phyloP scores from a whole-genome alignment of 2,329 filamentous ascomycete species.

The Clonostachys byssicola region DNA sequence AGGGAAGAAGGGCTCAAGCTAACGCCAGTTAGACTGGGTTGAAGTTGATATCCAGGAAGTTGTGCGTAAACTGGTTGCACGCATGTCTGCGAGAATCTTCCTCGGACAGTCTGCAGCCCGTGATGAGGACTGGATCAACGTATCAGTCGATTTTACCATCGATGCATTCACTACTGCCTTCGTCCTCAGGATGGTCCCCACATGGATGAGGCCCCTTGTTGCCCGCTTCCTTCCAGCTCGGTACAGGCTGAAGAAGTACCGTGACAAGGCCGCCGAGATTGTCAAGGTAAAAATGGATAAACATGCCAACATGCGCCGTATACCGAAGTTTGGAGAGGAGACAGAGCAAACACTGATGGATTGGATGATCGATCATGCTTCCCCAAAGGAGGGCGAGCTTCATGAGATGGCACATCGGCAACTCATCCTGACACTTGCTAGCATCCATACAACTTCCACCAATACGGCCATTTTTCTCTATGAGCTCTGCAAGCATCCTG shows the following conservation, averaged over 20 bases:
- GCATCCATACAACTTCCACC: constrained; percentile 3
- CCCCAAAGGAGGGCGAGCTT: neutral
- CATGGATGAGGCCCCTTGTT: constrained; percentile 2
- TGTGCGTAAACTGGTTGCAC: constrained; percentile 10
- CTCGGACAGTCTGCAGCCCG: constrained; percentile 18
- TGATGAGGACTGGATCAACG: constrained; percentile 17
- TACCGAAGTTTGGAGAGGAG: neutral
- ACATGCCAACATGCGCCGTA: neutral
- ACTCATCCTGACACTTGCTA: constrained; percentile 1
- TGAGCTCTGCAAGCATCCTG: constrained; percentile 3
- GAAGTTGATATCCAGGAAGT: constrained; percentile 1
- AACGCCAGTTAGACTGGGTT: neutral
- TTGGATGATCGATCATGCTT: constrained; percentile 4
- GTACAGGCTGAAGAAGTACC: neutral
- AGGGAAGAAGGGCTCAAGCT: neutral
- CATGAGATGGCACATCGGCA: neutral
- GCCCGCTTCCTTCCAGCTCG: constrained; percentile 3
- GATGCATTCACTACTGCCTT: constrained; percentile 6
- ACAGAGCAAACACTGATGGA: constrained; percentile 1
- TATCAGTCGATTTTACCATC: constrained; percentile 16
- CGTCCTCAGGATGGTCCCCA: constrained; percentile 5
- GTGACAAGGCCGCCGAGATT: neutral
- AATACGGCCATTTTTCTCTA: neutral
- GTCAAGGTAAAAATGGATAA: neutral
- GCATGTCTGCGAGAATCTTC: constrained; percentile 19